These are phyloP conservation scores for Mycena polygramma DNA, from an alignment of 768 basidiomycete species.

Conservation along the genomic window DNA sequence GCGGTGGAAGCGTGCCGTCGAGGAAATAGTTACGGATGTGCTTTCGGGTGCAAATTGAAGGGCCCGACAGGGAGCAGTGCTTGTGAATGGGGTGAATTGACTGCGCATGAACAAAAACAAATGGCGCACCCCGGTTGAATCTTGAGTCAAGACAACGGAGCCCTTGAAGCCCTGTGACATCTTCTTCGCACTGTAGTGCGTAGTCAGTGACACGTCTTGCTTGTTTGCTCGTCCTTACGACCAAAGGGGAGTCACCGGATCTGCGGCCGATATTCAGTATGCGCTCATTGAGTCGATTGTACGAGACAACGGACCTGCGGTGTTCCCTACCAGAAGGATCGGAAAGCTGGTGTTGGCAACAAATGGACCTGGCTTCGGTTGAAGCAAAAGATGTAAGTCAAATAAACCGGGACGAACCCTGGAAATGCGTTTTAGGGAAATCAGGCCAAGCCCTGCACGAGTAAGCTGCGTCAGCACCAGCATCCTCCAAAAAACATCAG, in stretches of 20 bases:
- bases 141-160: conserved; percentile 41
- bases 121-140: conserved; percentile 32
- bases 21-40: conserved; percentile 35
- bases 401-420: conserved; percentile 1
- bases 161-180: conserved; percentile 35
- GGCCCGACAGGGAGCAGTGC: conserved; percentile 38
- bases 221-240: conserved; percentile 17
- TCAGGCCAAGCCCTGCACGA: conserved; percentile 29
- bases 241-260: conserved; percentile 38
- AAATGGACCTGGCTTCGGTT: conserved; percentile 60
- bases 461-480: neutral
- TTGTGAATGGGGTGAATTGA: neutral
- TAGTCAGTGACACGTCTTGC: neutral
- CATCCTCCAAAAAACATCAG: neutral
- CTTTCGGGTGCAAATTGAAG: conserved; percentile 36
- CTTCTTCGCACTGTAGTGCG: neutral
- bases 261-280: conserved; percentile 11
- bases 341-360: neutral
- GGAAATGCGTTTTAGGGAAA: conserved; percentile 31
- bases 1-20: conserved; percentile 37
- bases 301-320: conserved; percentile 33
- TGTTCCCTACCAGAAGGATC: conserved; percentile 27
- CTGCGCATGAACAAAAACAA: neutral
- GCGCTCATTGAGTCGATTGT: neutral
- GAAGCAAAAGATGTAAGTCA: conserved; percentile 58